Base-by-base conservation (phyloP, 2,329 filamentous ascomycete genomes). In the Stenocarpella maydis region DNA sequence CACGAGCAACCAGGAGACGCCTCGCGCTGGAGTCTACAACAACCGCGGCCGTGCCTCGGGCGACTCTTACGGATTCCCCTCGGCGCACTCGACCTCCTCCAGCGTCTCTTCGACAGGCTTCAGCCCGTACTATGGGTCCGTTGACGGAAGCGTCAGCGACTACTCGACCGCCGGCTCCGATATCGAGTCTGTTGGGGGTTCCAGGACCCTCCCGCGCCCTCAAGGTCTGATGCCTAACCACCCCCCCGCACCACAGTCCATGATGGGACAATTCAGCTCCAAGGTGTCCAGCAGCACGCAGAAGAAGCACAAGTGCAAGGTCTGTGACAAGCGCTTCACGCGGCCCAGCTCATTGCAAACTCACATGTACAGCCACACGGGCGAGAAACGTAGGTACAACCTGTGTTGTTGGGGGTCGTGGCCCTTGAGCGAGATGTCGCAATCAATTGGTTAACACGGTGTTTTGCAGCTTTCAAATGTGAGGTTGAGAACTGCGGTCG, bases 261-360 rank as follows among this genome's bases (percentile, higher is more conserved):
- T 99, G 94, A 99, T 99, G 96, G 90, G 94, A 65, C 95, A 97
- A 76, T 98, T 98, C 83, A 98, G 93, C 82, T 98, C 95, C 72
- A 98, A 98, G 82, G 91, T 98, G 65, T 95, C 94, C 0, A 95
- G 93, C 21, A 97, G 94, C 82, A 96, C 95, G 12, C 94, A 98
- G 79, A 98, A 98, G 90, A 98, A 98, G 86, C 96, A 98, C 84
- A 98, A 98, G 85, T 98, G 95, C 88, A 98, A 97, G 83, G 93
- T 98, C 71, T 98, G 95, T 84, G 95, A 98, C 82, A 98, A 98
- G 87, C 90, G 95, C 52, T 98, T 98, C 80, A 98, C 95, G 2
- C 89, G 95, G 67, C 95, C 95, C 1, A 97, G 94, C 78, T 98
- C 95, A 17, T 82, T 98, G 47, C 95, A 98, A 79, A 98, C 95